Evolutionary conservation across 2,329 filamentous ascomycete species (phyloP).

Genomic region (Fusarium sororula): DNA sequence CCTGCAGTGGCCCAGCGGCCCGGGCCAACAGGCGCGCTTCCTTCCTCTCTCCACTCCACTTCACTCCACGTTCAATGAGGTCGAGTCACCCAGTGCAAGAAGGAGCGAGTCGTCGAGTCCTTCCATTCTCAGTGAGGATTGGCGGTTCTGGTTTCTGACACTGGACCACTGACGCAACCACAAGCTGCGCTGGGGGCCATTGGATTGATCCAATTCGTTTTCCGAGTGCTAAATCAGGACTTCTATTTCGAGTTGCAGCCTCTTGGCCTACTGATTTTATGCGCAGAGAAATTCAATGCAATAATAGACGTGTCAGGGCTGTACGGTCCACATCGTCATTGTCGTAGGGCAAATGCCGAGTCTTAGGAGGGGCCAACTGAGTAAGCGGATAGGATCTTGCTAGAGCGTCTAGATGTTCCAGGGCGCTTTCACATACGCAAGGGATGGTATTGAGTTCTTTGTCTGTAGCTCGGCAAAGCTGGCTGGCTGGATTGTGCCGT

Average conservation of each 20-base stretch:
- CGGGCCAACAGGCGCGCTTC: constrained; percentile 17
- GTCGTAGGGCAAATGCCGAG: constrained; percentile 15
- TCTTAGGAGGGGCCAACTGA: constrained; percentile 10
- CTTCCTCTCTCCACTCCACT: background rate
- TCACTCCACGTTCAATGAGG: background rate
- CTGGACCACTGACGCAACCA: constrained; percentile 32
- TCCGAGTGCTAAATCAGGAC: constrained; percentile 14
- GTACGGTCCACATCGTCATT: constrained; percentile 13
- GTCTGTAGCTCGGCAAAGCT: constrained; percentile 3
- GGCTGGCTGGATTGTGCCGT: background rate
- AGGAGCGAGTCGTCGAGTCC: constrained; percentile 21
- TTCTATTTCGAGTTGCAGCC: constrained; percentile 2
- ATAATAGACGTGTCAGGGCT: constrained; percentile 2
- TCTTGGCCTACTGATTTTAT: constrained; percentile 12
- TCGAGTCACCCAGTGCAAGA: constrained; percentile 26
- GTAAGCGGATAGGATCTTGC: background rate
- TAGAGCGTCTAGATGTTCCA: constrained; percentile 9
- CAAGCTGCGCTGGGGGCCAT: constrained; percentile 5
- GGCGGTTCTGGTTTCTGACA: constrained; percentile 9
- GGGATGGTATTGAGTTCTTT: constrained; percentile 24
- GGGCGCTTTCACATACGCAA: constrained; percentile 20
- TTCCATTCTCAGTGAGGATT: constrained; percentile 24
- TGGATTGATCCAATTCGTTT: background rate
- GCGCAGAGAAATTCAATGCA: constrained; percentile 15
- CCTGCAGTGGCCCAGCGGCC: constrained; percentile 33